These are phyloP conservation scores for Neurospora sp. DNA, from an alignment of 495 filamentous ascomycete species.

Conservation along the genomic window DNA sequence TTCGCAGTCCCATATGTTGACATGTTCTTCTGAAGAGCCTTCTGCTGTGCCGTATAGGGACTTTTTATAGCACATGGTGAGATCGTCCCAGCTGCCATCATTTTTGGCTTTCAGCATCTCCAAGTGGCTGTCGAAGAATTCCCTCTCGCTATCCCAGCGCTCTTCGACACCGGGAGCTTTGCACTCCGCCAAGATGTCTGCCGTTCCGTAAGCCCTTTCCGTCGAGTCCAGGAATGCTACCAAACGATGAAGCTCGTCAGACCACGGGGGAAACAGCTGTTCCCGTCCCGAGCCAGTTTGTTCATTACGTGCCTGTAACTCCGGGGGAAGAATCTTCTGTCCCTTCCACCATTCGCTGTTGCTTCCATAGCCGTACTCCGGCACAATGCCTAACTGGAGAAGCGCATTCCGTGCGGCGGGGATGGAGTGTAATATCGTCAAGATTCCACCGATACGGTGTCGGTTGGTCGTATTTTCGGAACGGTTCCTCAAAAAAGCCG, in stretches of 20 bases:
- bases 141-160: slow-evolving; percentile 15
- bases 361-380: slow-evolving; percentile 52
- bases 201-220: slow-evolving; percentile 70
- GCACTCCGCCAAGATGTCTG: slow-evolving; percentile 35
- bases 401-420: slow-evolving; percentile 71
- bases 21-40: background rate
- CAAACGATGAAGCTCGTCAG: slow-evolving; percentile 60
- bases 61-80: background rate
- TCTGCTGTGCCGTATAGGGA: background rate
- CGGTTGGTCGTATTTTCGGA: slow-evolving; percentile 13
- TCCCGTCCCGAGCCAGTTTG: background rate
- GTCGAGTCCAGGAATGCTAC: slow-evolving; percentile 78
- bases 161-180: background rate
- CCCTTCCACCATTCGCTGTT: slow-evolving; percentile 84
- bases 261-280: slow-evolving; percentile 24
- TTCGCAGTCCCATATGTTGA: background rate
- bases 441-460: slow-evolving; percentile 53
- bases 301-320: slow-evolving; percentile 41
- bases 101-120: background rate
- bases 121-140: slow-evolving; percentile 14
- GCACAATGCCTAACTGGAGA: slow-evolving; percentile 38
- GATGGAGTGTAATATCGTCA: slow-evolving; percentile 78
- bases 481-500: slow-evolving; percentile 62
- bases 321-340: slow-evolving; percentile 46
- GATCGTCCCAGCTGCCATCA: background rate